Conservation (phyloP, 768 basidiomycete species). For the Thelephora ganbajun region DNA sequence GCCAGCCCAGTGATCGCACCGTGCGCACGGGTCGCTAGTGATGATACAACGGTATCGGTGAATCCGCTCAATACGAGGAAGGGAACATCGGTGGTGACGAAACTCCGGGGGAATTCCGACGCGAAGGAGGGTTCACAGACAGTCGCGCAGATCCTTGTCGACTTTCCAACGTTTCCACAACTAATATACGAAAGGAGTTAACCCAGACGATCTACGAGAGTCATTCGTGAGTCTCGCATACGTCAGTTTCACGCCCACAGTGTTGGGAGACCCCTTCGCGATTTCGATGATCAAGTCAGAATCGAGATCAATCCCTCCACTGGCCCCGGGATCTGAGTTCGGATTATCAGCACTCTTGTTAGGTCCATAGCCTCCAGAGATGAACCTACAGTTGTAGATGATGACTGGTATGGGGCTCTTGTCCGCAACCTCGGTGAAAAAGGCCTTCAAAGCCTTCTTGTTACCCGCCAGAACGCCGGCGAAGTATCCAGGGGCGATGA, state of each 20-base stretch:
- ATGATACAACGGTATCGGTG: conserved; percentile 68
- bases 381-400: conserved; percentile 72
- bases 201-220: background rate
- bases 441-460: conserved; percentile 59
- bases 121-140: conserved; percentile 45
- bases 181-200: conserved; percentile 24
- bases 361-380: conserved; percentile 7
- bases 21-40: conserved; percentile 58
- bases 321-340: conserved; percentile 63
- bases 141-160: conserved; percentile 67
- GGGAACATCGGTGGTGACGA: conserved; percentile 28
- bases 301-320: conserved; percentile 84
- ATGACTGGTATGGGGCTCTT: conserved; percentile 80
- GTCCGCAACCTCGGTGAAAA: conserved; percentile 61
- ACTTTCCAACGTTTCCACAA: conserved; percentile 85
- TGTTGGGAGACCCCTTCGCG: conserved; percentile 61
- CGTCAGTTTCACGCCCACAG: conserved; percentile 84
- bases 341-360: too few relatives aligned
- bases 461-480: conserved; percentile 56
- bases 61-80: conserved; percentile 85
- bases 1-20: conserved; percentile 87
- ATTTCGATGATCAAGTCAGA: conserved; percentile 78
- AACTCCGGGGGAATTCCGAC: conserved; percentile 49
- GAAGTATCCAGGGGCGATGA: conserved; percentile 81
- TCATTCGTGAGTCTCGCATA: conserved; percentile 22